phyloP scores from a whole-genome alignment of 179 eudicot species.

The Beta macrorhiza region DNA sequence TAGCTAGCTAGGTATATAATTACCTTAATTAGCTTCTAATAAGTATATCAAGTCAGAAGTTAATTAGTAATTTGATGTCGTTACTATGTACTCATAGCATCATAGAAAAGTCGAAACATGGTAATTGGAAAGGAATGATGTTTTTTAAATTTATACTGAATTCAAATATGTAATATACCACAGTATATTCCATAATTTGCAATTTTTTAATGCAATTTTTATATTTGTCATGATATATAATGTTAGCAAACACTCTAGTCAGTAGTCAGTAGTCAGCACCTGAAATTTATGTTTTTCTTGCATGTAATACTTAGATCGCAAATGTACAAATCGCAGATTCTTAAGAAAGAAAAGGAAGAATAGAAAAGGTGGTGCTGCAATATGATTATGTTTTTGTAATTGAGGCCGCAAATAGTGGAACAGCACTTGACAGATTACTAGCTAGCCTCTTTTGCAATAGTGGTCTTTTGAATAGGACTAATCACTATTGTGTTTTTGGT shows the following conservation, averaged over 20 bases:
- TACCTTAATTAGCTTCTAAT: not conserved
- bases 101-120: not conserved
- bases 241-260: not conserved
- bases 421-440: not conserved
- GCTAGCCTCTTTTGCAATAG: not conserved
- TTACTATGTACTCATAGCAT: not conserved
- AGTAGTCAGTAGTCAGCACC: not conserved
- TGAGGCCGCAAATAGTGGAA: not conserved
- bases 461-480: not conserved
- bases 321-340: not conserved
- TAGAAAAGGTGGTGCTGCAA: not conserved
- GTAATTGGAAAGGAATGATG: not conserved
- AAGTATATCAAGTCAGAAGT: not conserved
- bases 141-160: not conserved
- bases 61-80: too few species aligned
- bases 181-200: constrained; percentile 17
- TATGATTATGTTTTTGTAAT: constrained; percentile 4
- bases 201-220: not conserved
- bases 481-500: not conserved
- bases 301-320: not conserved
- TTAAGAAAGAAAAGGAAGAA: not conserved
- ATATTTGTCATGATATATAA: not conserved
- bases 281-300: not conserved
- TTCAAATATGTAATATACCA: not conserved
- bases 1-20: not conserved